Conservation (phyloP, 352 stramenopile genomes). For the Phytophthora rubi region DNA sequence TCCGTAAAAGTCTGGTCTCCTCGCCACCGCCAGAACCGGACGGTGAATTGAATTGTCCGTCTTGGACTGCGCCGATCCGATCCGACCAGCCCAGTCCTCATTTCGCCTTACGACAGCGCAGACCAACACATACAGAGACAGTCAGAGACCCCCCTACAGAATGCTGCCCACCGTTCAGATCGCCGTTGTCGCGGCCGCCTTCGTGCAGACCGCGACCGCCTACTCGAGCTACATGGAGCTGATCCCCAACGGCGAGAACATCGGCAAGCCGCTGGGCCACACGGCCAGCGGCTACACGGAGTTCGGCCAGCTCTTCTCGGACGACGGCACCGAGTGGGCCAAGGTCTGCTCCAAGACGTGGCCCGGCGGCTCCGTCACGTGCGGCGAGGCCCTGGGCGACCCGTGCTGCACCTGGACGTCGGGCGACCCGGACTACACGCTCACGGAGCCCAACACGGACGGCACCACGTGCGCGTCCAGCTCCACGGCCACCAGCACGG, state of each 20-base stretch:
- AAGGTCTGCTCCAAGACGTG: slow-evolving; percentile 51
- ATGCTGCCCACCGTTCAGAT: slow-evolving; percentile 36
- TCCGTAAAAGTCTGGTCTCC: slow-evolving; percentile 36
- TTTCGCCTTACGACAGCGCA: slow-evolving; percentile 33
- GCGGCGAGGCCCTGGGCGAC: slow-evolving; percentile 41
- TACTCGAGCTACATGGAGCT: slow-evolving; percentile 43
- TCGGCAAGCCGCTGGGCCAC: slow-evolving; percentile 53
- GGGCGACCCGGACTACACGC: slow-evolving; percentile 40
- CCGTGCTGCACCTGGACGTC: slow-evolving; percentile 54
- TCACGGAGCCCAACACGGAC: slow-evolving; percentile 45
- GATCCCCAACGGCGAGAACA: slow-evolving; percentile 56
- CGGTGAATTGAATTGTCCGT: slow-evolving; percentile 13
- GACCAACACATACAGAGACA: neutral
- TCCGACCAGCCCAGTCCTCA: slow-evolving; percentile 20
- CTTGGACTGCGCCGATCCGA: neutral
- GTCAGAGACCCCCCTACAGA: neutral
- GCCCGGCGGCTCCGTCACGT: slow-evolving; percentile 46
- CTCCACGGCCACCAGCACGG: slow-evolving; percentile 26
- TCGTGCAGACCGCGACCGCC: slow-evolving; percentile 26
- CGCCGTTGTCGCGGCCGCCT: slow-evolving; percentile 24
- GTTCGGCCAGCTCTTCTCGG: slow-evolving; percentile 55
- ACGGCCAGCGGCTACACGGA: slow-evolving; percentile 43
- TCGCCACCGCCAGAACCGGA: slow-evolving; percentile 33
- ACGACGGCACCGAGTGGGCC: slow-evolving; percentile 40
- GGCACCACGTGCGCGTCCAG: slow-evolving; percentile 41